Evolutionary conservation across 2,329 filamentous ascomycete genomes (phyloP).

Genomic region (Neopestalotiopsis clavispora): DNA sequence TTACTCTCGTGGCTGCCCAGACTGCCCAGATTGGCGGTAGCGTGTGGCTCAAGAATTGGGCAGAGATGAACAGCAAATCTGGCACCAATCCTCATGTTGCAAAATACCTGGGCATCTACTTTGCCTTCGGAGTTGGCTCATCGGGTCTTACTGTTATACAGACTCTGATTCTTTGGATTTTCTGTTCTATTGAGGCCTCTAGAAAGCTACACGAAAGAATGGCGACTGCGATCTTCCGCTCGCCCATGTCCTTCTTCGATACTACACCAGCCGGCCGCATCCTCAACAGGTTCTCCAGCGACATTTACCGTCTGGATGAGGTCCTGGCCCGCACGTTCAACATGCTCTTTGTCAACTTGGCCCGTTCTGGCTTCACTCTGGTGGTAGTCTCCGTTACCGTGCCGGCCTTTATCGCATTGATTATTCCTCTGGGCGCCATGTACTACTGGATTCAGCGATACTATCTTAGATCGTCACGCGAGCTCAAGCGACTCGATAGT

Average conservation of each 20-base stretch:
- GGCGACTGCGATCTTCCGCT: slow-evolving; percentile 96
- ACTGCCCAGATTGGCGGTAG: slow-evolving; percentile 82
- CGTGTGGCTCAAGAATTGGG: slow-evolving; percentile 94
- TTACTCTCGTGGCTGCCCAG: slow-evolving; percentile 80
- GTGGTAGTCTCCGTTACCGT: slow-evolving; percentile 82
- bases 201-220: slow-evolving; percentile 96
- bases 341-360: slow-evolving; percentile 85
- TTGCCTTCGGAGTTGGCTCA: slow-evolving; percentile 89
- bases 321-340: slow-evolving; percentile 96
- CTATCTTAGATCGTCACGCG: slow-evolving; percentile 93
- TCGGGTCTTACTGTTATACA: slow-evolving; percentile 86
- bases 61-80: slow-evolving; percentile 73
- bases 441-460: slow-evolving; percentile 97
- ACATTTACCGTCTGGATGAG: slow-evolving; percentile 86
- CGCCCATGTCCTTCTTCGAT: slow-evolving; percentile 98
- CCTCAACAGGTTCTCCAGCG: slow-evolving; percentile 92
- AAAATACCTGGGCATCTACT: slow-evolving; percentile 94
- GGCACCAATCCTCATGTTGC: slow-evolving; percentile 77
- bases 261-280: slow-evolving; percentile 96
- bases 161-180: slow-evolving; percentile 97
- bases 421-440: slow-evolving; percentile 78
- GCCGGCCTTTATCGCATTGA: slow-evolving; percentile 79
- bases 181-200: slow-evolving; percentile 98
- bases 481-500: slow-evolving; percentile 94
- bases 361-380: slow-evolving; percentile 81